Conservation (phyloP, 192 early-diverging fungal genomes). For the Allomyces macrogynus region DNA sequence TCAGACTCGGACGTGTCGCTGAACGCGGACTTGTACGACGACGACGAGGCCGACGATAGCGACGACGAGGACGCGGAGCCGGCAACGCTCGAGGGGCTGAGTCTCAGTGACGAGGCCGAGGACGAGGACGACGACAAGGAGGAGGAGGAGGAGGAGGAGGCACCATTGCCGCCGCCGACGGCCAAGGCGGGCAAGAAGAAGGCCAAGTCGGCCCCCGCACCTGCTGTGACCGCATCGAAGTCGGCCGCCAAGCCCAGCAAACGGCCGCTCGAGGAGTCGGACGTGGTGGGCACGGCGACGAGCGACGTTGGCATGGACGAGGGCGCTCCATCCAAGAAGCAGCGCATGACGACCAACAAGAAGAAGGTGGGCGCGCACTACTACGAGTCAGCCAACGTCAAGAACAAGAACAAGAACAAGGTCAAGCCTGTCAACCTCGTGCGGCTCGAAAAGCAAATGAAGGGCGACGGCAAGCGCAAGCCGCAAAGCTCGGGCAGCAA, state of each 20-base stretch:
- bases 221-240: constrained; percentile 3
- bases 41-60: constrained; percentile 19
- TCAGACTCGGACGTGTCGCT: not conserved
- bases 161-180: constrained; percentile 6
- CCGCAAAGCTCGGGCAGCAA: too few species aligned
- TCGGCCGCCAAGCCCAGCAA: constrained; percentile 8
- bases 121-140: constrained; percentile 14
- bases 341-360: constrained; percentile 83
- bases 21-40: constrained; percentile 5
- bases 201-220: constrained; percentile 5
- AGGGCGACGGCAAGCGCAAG: constrained; percentile 17
- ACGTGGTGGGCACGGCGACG: constrained; percentile 9
- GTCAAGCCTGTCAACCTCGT: constrained; percentile 42
- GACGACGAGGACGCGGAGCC: constrained; percentile 10
- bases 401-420: constrained; percentile 56
- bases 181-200: constrained; percentile 9
- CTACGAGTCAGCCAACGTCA: constrained; percentile 85
- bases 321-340: constrained; percentile 26
- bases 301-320: constrained; percentile 6
- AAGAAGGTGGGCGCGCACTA: constrained; percentile 72
- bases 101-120: constrained; percentile 11
- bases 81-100: not conserved
- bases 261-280: constrained; percentile 11
- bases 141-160: constrained; percentile 7
- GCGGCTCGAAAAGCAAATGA: constrained; percentile 23